Percentiles rank a stretch among this genome's conserved stretches.
phyloP scores from a whole-genome alignment of 2,329 filamentous ascomycete genomes.

The Pseudogymnoascus sp. region DNA sequence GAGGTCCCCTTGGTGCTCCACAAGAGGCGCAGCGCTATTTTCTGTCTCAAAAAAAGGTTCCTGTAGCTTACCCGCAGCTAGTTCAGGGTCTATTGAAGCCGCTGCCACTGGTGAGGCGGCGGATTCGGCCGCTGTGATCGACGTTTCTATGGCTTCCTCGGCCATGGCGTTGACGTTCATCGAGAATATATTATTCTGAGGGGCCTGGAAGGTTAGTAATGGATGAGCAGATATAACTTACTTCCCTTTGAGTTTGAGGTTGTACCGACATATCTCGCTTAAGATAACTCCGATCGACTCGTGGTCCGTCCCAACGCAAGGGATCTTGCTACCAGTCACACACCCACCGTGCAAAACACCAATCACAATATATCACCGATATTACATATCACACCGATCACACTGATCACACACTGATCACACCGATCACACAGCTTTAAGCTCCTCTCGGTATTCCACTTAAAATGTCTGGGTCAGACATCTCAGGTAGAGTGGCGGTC shows the following conservation, averaged over 20 bases:
- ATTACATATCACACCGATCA: neutral
- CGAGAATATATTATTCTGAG: neutral
- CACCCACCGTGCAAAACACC: constrained; percentile 2
- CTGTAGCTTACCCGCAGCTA: neutral
- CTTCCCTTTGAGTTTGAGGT: neutral
- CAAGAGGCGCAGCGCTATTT: neutral
- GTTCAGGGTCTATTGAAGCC: neutral
- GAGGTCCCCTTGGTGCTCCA: neutral
- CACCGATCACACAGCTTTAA: neutral
- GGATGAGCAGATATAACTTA: neutral
- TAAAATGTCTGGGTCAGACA: neutral
- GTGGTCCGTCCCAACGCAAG: neutral
- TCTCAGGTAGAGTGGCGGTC: neutral
- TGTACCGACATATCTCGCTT: neutral
- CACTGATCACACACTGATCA: neutral
- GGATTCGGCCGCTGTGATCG: neutral
- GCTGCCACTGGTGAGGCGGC: neutral
- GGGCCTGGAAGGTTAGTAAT: neutral
- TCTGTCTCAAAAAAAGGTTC: neutral
- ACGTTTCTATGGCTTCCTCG: neutral
- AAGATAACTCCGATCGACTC: neutral
- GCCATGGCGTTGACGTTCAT: neutral
- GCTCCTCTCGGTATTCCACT: neutral
- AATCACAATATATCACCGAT: constrained; percentile 5
- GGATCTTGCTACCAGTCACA: constrained; percentile 15